Conservation (phyloP, 768 basidiomycete species). For the Amanita muscaria region DNA sequence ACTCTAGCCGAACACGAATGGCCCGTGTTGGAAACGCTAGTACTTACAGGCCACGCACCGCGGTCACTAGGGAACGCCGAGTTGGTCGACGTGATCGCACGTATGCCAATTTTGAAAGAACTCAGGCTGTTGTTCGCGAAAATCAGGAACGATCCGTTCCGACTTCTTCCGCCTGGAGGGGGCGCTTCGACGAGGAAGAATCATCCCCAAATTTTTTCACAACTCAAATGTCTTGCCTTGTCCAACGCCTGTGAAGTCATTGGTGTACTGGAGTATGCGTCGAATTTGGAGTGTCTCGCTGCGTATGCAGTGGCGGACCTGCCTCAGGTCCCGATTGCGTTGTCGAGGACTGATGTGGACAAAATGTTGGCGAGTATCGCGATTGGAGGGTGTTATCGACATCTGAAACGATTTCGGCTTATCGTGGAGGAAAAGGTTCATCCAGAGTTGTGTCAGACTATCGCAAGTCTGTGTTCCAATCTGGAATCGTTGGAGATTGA, state of each 20-base stretch:
- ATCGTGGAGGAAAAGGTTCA: slow-evolving; percentile 33
- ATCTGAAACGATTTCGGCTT: slow-evolving; percentile 25
- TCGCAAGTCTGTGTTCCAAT: slow-evolving; percentile 25
- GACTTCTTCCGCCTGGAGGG: slow-evolving; percentile 15
- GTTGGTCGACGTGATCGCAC: slow-evolving; percentile 24
- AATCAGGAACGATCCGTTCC: slow-evolving; percentile 20
- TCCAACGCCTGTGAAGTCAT: slow-evolving; percentile 29
- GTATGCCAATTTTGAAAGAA: slow-evolving; percentile 28
- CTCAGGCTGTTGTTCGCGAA: slow-evolving; percentile 27
- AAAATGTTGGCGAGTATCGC: slow-evolving; percentile 24
- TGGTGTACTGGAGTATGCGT: slow-evolving; percentile 22
- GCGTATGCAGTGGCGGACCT: slow-evolving; percentile 29
- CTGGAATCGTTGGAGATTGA: slow-evolving; percentile 34
- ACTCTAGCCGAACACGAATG: slow-evolving; percentile 24
- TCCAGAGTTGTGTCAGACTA: slow-evolving; percentile 22
- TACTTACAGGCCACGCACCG: slow-evolving; percentile 31
- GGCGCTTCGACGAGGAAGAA: slow-evolving; percentile 13
- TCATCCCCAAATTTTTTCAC: slow-evolving; percentile 19
- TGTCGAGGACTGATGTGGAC: slow-evolving; percentile 24
- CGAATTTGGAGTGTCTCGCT: slow-evolving; percentile 24
- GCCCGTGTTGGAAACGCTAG: slow-evolving; percentile 29
- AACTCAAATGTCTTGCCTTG: slow-evolving; percentile 26
- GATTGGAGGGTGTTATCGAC: slow-evolving; percentile 8
- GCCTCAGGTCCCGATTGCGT: slow-evolving; percentile 28
- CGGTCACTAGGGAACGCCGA: slow-evolving; percentile 17